Evolutionary conservation across 495 filamentous ascomycete genomes (phyloP), one percentile per base, ranked within the genome.

Genomic region (Pyronema domesticum): DNA sequence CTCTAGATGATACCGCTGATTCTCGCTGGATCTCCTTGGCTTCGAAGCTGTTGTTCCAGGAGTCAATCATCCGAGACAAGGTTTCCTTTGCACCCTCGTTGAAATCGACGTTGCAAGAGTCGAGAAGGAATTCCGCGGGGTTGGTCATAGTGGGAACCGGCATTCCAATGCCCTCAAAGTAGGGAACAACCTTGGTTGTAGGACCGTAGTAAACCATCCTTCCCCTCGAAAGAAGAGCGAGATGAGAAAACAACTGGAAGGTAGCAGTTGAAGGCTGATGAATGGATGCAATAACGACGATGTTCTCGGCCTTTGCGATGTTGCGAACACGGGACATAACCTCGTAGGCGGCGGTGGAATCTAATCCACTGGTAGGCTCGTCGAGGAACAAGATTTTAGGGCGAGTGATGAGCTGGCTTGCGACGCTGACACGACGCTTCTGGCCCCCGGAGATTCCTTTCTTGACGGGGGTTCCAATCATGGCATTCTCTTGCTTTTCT

Each of bases 371-470:
- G 0, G 85, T 91, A 47, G 85, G 85, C 63, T 89, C 85, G 64
- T 91, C 85, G 48, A 91, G 60, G 58, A 91, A 88, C 55, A 91
- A 57, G 11, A 93, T 80, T 67, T 80, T 81, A 0, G 85, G 85
- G 51, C 71, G 74, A 8, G 85, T 88, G 59, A 93, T 82, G 37
- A 93, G 69, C 66, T 85, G 84, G 55, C 80, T 80, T 1, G 84
- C 84, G 7, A 89, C 79, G 55, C 82, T 81, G n/a, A 85, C 68
- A 9, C 85, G 72, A 6, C 83, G 70, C 68, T 88, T 89, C 68
- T 93, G 84, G 3, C 85, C 85, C 43, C 85, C 84, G 61, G 76
- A 80, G 54, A 89, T 77, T 6, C 85, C 85, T 67, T 87, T 89
- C 0, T 78, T 70, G 51, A 89, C 80, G 0, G 83, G 82, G 6